Percentiles rank a stretch among this genome's conserved stretches.
Evolutionary conservation across 169 alveolate genomes (phyloP).

Genomic region (Toxoplasma gondii): DNA sequence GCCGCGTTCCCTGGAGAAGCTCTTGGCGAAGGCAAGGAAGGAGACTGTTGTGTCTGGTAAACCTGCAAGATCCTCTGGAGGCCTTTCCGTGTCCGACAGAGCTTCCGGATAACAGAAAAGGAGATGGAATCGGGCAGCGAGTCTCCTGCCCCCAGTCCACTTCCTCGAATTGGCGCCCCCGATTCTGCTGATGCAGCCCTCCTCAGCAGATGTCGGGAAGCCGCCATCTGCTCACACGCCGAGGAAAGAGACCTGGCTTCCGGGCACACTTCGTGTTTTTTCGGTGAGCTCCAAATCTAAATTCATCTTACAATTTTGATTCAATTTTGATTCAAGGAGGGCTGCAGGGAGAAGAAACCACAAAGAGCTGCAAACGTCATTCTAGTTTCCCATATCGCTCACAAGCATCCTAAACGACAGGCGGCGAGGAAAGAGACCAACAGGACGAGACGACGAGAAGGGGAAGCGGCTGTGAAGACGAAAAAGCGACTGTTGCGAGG

Average conservation of each 20-base stretch:
- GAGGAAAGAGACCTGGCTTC: not conserved
- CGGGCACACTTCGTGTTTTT: too few relatives aligned
- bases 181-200: not conserved
- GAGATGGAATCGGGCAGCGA: not conserved
- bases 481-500: too few relatives aligned
- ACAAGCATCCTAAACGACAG: too few relatives aligned
- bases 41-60: not conserved
- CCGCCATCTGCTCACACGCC: not conserved
- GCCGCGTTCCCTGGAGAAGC: not conserved
- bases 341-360: too few relatives aligned
- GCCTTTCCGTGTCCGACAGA: conserved; percentile 5
- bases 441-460: not conserved
- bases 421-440: too few relatives aligned
- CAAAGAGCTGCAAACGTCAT: too few relatives aligned
- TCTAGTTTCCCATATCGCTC: too few relatives aligned
- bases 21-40: not conserved
- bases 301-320: too few relatives aligned
- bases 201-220: not conserved
- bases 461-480: not conserved
- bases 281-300: too few relatives aligned
- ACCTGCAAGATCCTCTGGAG: not conserved
- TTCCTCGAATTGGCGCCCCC: not conserved
- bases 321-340: too few relatives aligned
- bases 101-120: not conserved
- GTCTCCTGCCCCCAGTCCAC: not conserved